phyloP scores from a whole-genome alignment of 192 early-diverging fungal species.

The Coemansia sp. region DNA sequence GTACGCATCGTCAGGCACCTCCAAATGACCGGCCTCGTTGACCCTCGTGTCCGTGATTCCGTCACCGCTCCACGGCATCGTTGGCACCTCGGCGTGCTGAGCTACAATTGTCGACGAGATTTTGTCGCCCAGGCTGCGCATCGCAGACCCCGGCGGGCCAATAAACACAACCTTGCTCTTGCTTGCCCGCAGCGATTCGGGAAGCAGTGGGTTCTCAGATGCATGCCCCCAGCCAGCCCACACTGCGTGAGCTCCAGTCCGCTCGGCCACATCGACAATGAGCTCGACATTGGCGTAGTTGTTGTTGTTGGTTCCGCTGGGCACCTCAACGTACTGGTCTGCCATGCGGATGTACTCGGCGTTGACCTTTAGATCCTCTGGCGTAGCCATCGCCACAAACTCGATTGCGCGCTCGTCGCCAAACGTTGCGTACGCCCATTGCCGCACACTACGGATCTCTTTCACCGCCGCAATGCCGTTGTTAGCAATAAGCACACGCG shows the following conservation, averaged over 20 bases:
- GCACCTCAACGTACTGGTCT: constrained; percentile 97
- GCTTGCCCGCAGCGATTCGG: constrained; percentile 82
- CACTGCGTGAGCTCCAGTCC: constrained; percentile 81
- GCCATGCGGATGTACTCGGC: constrained; percentile 99
- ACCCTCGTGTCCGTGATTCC: constrained; percentile 72
- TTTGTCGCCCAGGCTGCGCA: constrained; percentile 99
- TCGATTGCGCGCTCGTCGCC: constrained; percentile 93
- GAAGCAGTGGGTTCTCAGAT: constrained; percentile 95
- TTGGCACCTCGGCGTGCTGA: constrained; percentile 94
- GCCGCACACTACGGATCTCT: constrained; percentile 94
- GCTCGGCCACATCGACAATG: constrained; percentile 97
- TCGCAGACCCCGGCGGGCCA: constrained; percentile 93
- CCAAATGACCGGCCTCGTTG: constrained; percentile 72
- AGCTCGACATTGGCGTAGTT: constrained; percentile 99
- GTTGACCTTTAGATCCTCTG: constrained; percentile 95
- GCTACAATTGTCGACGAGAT: constrained; percentile 99
- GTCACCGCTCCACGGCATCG: constrained; percentile 92
- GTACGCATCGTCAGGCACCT: constrained; percentile 81
- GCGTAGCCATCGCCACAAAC: constrained; percentile 98
- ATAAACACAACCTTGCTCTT: constrained; percentile 89
- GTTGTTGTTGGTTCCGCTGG: constrained; percentile 96
- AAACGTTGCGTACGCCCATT: constrained; percentile 99
- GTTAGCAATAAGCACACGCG: constrained; percentile 96
- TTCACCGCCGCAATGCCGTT: constrained; percentile 99
- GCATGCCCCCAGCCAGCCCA: constrained; percentile 99